These are phyloP conservation scores for Mycena polygramma DNA, from an alignment of 768 basidiomycete species.

Conservation along the genomic window DNA sequence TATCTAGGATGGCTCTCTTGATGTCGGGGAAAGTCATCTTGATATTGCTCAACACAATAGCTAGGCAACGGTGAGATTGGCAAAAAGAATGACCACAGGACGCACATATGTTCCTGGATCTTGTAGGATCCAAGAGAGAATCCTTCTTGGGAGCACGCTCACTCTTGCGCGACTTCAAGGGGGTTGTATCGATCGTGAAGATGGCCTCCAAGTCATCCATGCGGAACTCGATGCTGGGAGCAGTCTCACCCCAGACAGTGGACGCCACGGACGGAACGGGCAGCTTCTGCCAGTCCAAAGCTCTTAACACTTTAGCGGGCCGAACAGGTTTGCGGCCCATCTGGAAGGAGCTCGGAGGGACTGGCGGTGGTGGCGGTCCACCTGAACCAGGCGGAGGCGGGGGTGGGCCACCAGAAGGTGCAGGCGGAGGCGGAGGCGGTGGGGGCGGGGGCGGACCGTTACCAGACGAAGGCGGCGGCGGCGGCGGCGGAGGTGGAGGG, in stretches of 20 bases:
- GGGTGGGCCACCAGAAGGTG: conserved; percentile 39
- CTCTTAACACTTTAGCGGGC: conserved; percentile 75
- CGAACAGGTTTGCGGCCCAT: conserved; percentile 50
- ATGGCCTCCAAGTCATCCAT: conserved; percentile 81
- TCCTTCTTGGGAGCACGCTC: conserved; percentile 64
- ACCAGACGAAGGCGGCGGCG: conserved; percentile 49
- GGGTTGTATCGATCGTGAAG: conserved; percentile 72
- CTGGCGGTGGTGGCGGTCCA: conserved; percentile 44
- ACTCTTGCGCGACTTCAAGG: conserved; percentile 55
- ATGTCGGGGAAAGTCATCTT: conserved; percentile 76
- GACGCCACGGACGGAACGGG: conserved; percentile 52
- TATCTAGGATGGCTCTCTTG: conserved; percentile 74
- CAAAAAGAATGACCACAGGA: conserved; percentile 8
- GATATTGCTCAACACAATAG: conserved; percentile 87
- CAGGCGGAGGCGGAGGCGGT: conserved; percentile 52
- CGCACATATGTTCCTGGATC: conserved; percentile 85
- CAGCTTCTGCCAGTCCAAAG: conserved; percentile 94
- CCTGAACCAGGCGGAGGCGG: conserved; percentile 42
- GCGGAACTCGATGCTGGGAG: conserved; percentile 59
- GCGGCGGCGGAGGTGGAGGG: conserved; percentile 39
- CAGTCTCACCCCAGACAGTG: conserved; percentile 81
- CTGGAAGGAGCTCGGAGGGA: conserved; percentile 48
- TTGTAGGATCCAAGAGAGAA: conserved; percentile 81
- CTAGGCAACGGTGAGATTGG: conserved; percentile 51
- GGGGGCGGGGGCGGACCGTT: conserved; percentile 45